Evolutionary conservation across 108 stramenopile genomes (phyloP).

Genomic region (Skeletonema grethae): DNA sequence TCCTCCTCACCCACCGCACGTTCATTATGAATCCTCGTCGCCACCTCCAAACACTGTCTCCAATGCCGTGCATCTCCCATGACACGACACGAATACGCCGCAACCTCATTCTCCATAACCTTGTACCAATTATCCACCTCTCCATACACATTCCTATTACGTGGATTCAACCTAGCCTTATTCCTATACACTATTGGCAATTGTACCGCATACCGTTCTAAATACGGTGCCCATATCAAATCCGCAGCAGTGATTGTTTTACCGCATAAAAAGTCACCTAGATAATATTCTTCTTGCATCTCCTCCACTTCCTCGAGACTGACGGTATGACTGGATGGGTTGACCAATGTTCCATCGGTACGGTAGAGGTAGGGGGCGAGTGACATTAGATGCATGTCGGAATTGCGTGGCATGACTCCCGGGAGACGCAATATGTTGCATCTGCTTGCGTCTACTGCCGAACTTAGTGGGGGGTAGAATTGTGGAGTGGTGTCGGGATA

Average conservation of each 20-base stretch:
- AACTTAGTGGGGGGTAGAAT: slow-evolving; percentile 31
- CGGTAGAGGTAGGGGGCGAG: slow-evolving; percentile 20
- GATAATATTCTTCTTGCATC: slow-evolving; percentile 40
- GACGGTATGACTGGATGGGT: slow-evolving; percentile 25
- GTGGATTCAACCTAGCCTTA: slow-evolving; percentile 22
- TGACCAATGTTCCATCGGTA: slow-evolving; percentile 16
- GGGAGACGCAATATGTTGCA: slow-evolving; percentile 20
- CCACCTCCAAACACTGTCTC: slow-evolving; percentile 35
- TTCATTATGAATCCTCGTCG: slow-evolving; percentile 57
- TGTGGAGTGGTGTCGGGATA: slow-evolving; percentile 24
- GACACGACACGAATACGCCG: slow-evolving; percentile 33
- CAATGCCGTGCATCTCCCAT: slow-evolving; percentile 33
- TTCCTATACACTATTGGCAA: slow-evolving; percentile 33
- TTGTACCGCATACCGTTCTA: slow-evolving; percentile 47
- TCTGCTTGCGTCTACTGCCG: slow-evolving; percentile 24
- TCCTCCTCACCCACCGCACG: slow-evolving; percentile 48
- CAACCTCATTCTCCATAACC: slow-evolving; percentile 26
- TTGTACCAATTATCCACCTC: slow-evolving; percentile 28
- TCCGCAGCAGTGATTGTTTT: slow-evolving; percentile 35
- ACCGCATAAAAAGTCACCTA: slow-evolving; percentile 31
- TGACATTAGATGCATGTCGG: slow-evolving; percentile 12
- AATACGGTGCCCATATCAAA: slow-evolving; percentile 42
- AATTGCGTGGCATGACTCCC: slow-evolving; percentile 36
- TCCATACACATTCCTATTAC: slow-evolving; percentile 21
- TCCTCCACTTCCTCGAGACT: slow-evolving; percentile 45